phyloP scores from a whole-genome alignment of 306 rosid species.

The Dalbergia cultrata region DNA sequence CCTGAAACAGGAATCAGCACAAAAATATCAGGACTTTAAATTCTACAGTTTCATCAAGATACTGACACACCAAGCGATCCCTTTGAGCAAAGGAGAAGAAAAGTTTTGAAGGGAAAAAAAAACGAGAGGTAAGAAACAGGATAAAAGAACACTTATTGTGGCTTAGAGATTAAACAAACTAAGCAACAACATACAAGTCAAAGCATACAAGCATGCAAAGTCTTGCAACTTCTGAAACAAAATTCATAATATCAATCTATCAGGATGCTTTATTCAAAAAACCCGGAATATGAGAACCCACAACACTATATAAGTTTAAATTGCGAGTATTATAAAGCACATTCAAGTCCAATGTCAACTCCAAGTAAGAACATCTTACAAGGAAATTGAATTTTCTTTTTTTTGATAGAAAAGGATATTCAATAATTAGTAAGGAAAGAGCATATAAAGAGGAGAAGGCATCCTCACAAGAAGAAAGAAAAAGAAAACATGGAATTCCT shows the following conservation, averaged over 20 bases:
- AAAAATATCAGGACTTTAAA: slow-evolving; percentile 40
- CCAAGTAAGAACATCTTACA: slow-evolving; percentile 17
- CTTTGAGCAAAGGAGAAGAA: not conserved
- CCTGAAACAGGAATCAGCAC: slow-evolving; percentile 61
- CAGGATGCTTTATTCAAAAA: slow-evolving; percentile 25
- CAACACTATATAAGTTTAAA: slow-evolving; percentile 9
- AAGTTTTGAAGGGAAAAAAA: not conserved
- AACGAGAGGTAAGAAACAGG: not conserved
- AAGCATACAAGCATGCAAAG: slow-evolving; percentile 9
- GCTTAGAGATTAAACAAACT: not conserved
- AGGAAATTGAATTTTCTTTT: too few relatives aligned
- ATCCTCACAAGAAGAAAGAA: too few relatives aligned
- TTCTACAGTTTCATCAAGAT: not conserved
- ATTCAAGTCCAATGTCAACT: slow-evolving; percentile 30
- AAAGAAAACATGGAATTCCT: too few relatives aligned
- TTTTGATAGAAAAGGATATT: too few relatives aligned
- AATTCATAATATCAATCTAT: slow-evolving; percentile 10
- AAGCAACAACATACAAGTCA: slow-evolving; percentile 10
- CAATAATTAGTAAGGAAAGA: too few relatives aligned
- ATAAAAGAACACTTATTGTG: not conserved
- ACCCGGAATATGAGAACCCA: slow-evolving; percentile 18
- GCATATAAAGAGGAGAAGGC: too few relatives aligned
- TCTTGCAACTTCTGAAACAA: slow-evolving; percentile 17
- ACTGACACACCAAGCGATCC: slow-evolving; percentile 6
- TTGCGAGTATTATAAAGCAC: slow-evolving; percentile 21